A percentile compares a stretch with the other conserved stretches of the same genome.
phyloP scores from a whole-genome alignment of 2,329 filamentous ascomycete species.

The Aspergillus versicolor region DNA sequence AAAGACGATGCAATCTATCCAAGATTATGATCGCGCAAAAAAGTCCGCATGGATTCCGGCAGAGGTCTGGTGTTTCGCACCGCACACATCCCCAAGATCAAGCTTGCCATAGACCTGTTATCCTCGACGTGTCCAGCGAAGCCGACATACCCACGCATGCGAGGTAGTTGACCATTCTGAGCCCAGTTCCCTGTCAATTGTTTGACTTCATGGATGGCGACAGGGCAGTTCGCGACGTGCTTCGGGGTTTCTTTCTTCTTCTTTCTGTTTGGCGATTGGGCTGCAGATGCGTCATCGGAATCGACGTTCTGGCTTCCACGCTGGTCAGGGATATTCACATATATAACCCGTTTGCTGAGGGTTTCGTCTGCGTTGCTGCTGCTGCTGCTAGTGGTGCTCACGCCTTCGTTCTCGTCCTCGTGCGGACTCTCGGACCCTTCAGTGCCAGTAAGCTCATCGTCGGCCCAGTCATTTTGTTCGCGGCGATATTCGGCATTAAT shows the following conservation, averaged over 20 bases:
- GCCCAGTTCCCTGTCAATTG: background rate
- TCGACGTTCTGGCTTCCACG: background rate
- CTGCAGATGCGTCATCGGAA: background rate
- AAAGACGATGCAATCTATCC: background rate
- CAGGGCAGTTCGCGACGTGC: conserved; percentile 5
- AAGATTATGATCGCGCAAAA: background rate
- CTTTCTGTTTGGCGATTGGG: background rate
- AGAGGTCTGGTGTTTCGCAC: background rate
- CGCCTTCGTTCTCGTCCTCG: background rate
- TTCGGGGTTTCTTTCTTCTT: background rate
- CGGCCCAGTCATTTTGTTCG: conserved; percentile 3
- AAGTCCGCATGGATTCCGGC: background rate
- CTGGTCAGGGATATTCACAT: background rate
- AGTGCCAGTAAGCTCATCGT: conserved; percentile 5
- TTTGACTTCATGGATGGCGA: conserved; percentile 13
- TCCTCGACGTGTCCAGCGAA: conserved; percentile 16
- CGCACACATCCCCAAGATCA: conserved; percentile 17
- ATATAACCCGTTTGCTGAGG: background rate
- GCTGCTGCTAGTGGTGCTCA: background rate
- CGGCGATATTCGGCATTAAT: background rate
- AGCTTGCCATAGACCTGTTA: conserved; percentile 12
- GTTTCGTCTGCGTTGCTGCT: background rate
- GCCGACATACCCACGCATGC: conserved; percentile 8
- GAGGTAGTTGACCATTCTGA: background rate
- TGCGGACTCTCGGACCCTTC: background rate